Conservation (phyloP, 2,329 filamentous ascomycete species). For the Berkeleyomyces basicola region DNA sequence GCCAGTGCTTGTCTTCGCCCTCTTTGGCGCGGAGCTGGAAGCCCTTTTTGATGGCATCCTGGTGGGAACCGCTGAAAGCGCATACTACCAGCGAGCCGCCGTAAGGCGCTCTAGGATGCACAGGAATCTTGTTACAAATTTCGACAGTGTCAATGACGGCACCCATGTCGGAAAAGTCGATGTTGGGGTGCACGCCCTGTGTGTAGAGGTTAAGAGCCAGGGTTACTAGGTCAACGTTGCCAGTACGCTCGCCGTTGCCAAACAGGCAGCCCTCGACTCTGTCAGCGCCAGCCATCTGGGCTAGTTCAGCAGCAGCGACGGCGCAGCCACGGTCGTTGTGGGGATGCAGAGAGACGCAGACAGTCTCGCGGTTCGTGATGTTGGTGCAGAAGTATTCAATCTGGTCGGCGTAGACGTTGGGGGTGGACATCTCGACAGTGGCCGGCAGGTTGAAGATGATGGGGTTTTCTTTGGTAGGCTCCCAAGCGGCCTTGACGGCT, state of each 20-base stretch:
- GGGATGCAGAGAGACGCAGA: slow-evolving; percentile 78
- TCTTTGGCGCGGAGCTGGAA: slow-evolving; percentile 53
- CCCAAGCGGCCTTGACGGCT: slow-evolving; percentile 90
- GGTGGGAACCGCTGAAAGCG: slow-evolving; percentile 81
- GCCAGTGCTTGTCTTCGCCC: slow-evolving; percentile 53
- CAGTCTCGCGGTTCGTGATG: slow-evolving; percentile 70
- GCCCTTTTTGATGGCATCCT: slow-evolving; percentile 92
- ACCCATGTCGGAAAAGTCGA: slow-evolving; percentile 85
- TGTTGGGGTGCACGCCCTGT: slow-evolving; percentile 66
- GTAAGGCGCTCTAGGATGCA: slow-evolving; percentile 80
- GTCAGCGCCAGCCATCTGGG: slow-evolving; percentile 91
- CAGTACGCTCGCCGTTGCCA: slow-evolving; percentile 87
- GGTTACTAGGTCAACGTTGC: slow-evolving; percentile 89
- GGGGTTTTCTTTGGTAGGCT: slow-evolving; percentile 55
- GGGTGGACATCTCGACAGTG: slow-evolving; percentile 87
- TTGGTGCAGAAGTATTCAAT: slow-evolving; percentile 88
- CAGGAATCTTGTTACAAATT: slow-evolving; percentile 83
- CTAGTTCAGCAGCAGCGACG: slow-evolving; percentile 76
- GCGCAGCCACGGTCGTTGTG: slow-evolving; percentile 91
- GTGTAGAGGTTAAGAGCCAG: slow-evolving; percentile 89
- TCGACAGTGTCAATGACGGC: slow-evolving; percentile 79
- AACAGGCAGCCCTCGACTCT: slow-evolving; percentile 88
- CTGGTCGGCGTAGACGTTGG: slow-evolving; percentile 90
- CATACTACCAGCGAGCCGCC: slow-evolving; percentile 82
- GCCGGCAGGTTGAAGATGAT: slow-evolving; percentile 97